phyloP scores from a whole-genome alignment of 2,329 filamentous ascomycete genomes.

The Talaromyces verruculosus region DNA sequence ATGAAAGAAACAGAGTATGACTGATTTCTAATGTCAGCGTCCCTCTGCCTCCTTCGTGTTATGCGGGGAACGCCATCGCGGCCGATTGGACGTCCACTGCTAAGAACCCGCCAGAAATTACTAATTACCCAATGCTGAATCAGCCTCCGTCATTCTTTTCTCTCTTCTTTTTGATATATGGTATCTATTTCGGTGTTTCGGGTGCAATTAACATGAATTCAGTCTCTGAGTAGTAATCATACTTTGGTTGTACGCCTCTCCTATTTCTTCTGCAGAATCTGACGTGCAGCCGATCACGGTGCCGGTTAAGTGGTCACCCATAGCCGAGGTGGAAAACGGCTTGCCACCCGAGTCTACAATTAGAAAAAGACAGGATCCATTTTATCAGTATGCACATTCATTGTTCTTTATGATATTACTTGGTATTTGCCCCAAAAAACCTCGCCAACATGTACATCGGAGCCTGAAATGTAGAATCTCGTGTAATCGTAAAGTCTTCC shows the following conservation, averaged over 20 bases:
- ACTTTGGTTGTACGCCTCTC: background rate
- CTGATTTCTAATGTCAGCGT: constrained; percentile 9
- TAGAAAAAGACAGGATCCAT: background rate
- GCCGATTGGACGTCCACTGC: background rate
- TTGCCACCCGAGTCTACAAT: background rate
- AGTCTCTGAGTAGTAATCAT: background rate
- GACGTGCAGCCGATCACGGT: background rate
- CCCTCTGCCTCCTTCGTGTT: background rate
- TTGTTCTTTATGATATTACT: background rate
- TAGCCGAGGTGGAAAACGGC: background rate
- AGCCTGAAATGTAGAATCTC: background rate
- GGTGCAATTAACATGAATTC: background rate
- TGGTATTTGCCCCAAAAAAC: background rate
- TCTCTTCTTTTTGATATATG: background rate
- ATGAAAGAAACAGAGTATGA: background rate
- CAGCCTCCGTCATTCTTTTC: constrained; percentile 1
- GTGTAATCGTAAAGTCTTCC: background rate
- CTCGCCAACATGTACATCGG: background rate
- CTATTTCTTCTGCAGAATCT: background rate
- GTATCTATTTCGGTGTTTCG: background rate
- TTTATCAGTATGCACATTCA: background rate
- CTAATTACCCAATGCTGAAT: constrained; percentile 16
- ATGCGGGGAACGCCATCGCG: constrained; percentile 16
- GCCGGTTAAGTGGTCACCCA: background rate
- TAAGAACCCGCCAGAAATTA: constrained; percentile 4